Conservation (phyloP, 1,284 basidiomycete genomes). For the Cutaneotrichosporon sp. region DNA sequence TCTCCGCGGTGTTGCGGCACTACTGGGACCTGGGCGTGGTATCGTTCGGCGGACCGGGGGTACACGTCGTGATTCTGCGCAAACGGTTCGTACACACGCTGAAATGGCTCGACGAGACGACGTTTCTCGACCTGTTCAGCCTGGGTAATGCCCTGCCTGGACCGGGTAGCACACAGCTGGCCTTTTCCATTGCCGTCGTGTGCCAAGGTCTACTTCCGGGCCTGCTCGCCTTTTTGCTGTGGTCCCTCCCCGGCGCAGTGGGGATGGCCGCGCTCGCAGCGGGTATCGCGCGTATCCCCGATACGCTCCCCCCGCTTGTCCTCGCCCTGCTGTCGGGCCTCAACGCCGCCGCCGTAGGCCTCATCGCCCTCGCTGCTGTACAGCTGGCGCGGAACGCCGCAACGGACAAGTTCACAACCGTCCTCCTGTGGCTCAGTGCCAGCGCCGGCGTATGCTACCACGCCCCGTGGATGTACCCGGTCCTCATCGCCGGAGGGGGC, state of each 20-base stretch:
- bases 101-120: slow-evolving; percentile 31
- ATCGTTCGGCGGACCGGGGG: slow-evolving; percentile 33
- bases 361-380: slow-evolving; percentile 56
- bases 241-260: slow-evolving; percentile 52
- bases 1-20: slow-evolving; percentile 7
- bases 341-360: slow-evolving; percentile 57
- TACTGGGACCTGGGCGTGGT: slow-evolving; percentile 34
- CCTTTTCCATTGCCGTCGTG: slow-evolving; percentile 46
- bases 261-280: slow-evolving; percentile 55
- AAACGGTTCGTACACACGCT: slow-evolving; percentile 30
- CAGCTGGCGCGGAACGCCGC: slow-evolving; percentile 53
- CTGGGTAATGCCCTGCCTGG: slow-evolving; percentile 51
- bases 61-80: slow-evolving; percentile 33
- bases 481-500: slow-evolving; percentile 44
- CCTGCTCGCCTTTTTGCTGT: slow-evolving; percentile 45
- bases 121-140: slow-evolving; percentile 48
- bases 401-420: slow-evolving; percentile 53
- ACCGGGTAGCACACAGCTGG: slow-evolving; percentile 49
- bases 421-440: slow-evolving; percentile 52
- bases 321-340: slow-evolving; percentile 57
- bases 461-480: slow-evolving; percentile 51
- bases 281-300: slow-evolving; percentile 52
- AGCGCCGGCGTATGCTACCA: slow-evolving; percentile 56
- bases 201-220: slow-evolving; percentile 44
- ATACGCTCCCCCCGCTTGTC: slow-evolving; percentile 52